Percentiles rank a stretch among this genome's conserved stretches.
Conservation (phyloP, 1,139 yeast species). For the Yamadazyma buinensis region DNA sequence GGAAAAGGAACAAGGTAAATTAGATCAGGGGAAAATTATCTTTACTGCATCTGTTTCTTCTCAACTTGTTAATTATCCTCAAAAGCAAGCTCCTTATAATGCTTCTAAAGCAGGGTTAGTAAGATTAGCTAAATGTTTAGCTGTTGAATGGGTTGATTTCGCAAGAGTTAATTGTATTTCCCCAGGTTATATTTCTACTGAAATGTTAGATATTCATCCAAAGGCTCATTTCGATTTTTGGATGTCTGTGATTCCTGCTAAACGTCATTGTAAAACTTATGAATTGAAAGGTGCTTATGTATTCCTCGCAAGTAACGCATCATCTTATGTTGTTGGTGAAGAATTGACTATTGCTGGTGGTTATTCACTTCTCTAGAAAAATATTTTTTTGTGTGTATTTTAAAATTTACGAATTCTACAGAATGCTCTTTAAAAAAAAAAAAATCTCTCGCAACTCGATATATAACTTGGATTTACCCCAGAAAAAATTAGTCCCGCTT, state of each 20-base stretch:
- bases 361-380: slow-evolving; percentile 25
- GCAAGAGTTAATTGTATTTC: slow-evolving; percentile 55
- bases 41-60: slow-evolving; percentile 63
- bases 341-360: slow-evolving; percentile 58
- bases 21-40: slow-evolving; percentile 45
- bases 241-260: slow-evolving; percentile 45
- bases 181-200: slow-evolving; percentile 55
- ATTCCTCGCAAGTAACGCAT: slow-evolving; percentile 47
- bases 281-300: slow-evolving; percentile 56
- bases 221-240: slow-evolving; percentile 26
- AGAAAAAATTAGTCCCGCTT: no score
- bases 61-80: slow-evolving; percentile 50
- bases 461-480: no score
- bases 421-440: no score
- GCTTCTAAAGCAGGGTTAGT: slow-evolving; percentile 55
- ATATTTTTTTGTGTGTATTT: no score
- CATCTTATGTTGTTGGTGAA: slow-evolving; percentile 52
- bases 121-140: slow-evolving; percentile 50
- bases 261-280: slow-evolving; percentile 49
- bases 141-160: slow-evolving; percentile 52
- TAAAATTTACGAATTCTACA: no score
- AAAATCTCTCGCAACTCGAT: no score
- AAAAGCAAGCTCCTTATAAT: slow-evolving; percentile 53
- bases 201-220: slow-evolving; percentile 47
- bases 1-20: slow-evolving; percentile 29